phyloP scores from a whole-genome alignment of 2,329 filamentous ascomycete genomes.

The Trichoderma afroharzianum region DNA sequence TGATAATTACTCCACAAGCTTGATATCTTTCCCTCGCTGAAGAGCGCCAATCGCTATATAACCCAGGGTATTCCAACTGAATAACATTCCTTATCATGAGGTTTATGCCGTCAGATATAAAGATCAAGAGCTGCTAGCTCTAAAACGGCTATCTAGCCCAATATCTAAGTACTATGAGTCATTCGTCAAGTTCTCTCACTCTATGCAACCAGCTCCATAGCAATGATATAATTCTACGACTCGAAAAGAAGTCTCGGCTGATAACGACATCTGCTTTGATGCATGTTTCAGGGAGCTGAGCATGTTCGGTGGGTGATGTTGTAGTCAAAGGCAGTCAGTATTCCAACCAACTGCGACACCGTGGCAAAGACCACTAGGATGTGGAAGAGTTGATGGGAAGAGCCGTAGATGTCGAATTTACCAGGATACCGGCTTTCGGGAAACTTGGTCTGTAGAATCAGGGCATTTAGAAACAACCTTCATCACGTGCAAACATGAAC shows the following conservation, averaged over 20 bases:
- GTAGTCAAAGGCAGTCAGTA: conserved; percentile 2
- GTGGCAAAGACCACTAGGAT: background rate
- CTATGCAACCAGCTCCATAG: background rate
- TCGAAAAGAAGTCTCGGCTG: background rate
- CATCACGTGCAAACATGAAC: background rate
- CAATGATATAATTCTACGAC: background rate
- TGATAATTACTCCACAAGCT: too few species aligned
- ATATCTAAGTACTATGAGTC: background rate
- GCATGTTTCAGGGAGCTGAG: background rate
- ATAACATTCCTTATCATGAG: too few species aligned
- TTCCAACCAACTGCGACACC: background rate
- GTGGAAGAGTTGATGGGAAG: conserved; percentile 8
- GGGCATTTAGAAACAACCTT: background rate
- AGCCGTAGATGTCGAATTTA: conserved; percentile 5
- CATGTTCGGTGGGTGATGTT: background rate
- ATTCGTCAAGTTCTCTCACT: background rate
- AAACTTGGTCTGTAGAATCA: background rate
- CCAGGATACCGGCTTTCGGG: conserved; percentile 2
- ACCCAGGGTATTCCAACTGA: too few species aligned
- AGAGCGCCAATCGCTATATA: too few species aligned
- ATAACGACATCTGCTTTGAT: background rate
- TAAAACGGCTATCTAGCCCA: background rate
- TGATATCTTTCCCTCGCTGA: too few species aligned
- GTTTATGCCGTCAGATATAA: too few species aligned
- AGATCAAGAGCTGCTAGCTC: background rate